A percentile compares a stretch with the other conserved stretches of the same genome.
phyloP scores from a whole-genome alignment of 176 grass and related monocot species.

The Microstegium vimineum region DNA sequence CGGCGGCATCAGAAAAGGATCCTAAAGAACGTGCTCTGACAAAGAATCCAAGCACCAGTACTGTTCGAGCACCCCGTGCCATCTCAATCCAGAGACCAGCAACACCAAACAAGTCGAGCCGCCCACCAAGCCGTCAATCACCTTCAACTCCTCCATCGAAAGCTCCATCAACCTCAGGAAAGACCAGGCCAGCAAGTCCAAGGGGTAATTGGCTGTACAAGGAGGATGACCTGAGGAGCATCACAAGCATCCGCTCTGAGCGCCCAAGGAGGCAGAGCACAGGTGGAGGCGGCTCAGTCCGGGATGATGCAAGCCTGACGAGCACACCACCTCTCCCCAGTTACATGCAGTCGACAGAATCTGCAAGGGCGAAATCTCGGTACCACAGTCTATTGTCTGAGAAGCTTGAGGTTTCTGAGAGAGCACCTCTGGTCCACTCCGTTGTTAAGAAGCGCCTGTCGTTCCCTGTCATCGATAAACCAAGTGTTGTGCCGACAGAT shows the following conservation, averaged over 20 bases:
- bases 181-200: conserved; percentile 61
- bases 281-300: conserved; percentile 56
- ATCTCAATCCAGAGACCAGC: conserved; percentile 39
- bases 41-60: conserved; percentile 19
- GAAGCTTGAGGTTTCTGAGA: conserved; percentile 49
- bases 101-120: conserved; percentile 50
- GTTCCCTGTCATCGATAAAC: conserved; percentile 55
- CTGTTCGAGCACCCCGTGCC: conserved; percentile 3
- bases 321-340: conserved; percentile 64
- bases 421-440: conserved; percentile 41
- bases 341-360: conserved; percentile 91
- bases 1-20: conserved; percentile 45
- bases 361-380: conserved; percentile 70
- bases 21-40: conserved; percentile 20
- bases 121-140: conserved; percentile 58
- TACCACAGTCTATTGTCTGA: conserved; percentile 47
- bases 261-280: conserved; percentile 63
- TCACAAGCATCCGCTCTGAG: conserved; percentile 76
- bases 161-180: conserved; percentile 37
- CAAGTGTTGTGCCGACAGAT: background rate
- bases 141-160: conserved; percentile 67
- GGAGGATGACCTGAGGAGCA: conserved; percentile 79
- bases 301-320: conserved; percentile 74
- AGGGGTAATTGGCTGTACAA: conserved; percentile 46
- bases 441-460: conserved; percentile 73